These are phyloP conservation scores for Dichomitus squalens DNA, from an alignment of 1,284 basidiomycete species.

Conservation along the genomic window DNA sequence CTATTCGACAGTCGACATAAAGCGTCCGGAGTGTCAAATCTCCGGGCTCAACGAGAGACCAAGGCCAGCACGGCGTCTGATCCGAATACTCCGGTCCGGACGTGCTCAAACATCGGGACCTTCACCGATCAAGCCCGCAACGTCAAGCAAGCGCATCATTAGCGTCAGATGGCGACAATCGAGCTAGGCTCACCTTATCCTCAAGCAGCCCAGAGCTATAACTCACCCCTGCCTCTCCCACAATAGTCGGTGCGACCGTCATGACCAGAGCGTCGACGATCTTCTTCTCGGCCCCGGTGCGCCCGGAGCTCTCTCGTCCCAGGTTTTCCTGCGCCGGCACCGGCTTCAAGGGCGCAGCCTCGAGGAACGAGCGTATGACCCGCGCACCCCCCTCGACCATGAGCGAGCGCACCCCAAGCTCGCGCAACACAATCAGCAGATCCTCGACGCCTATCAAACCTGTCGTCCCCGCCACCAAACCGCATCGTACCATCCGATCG, in stretches of 20 bases:
- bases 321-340: neutral
- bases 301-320: conserved; percentile 13
- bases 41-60: conserved; percentile 13
- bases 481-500: neutral
- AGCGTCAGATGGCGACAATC: neutral
- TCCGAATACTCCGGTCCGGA: conserved; percentile 34
- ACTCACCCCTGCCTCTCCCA: conserved; percentile 74
- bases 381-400: conserved; percentile 96
- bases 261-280: conserved; percentile 74
- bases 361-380: conserved; percentile 81
- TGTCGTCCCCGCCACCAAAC: conserved; percentile 24
- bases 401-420: conserved; percentile 65
- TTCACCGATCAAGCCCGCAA: conserved; percentile 3
- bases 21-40: neutral
- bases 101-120: conserved; percentile 32
- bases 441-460: conserved; percentile 50
- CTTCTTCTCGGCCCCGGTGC: neutral
- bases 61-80: conserved; percentile 31
- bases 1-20: neutral
- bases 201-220: conserved; percentile 41
- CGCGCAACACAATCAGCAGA: conserved; percentile 55
- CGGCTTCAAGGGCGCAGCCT: conserved; percentile 27
- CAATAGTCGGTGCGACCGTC: conserved; percentile 81
- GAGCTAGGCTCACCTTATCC: conserved; percentile 20
- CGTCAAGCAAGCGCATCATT: neutral